Conservation (phyloP, 495 filamentous ascomycete genomes). For the Echria macrotheca region DNA sequence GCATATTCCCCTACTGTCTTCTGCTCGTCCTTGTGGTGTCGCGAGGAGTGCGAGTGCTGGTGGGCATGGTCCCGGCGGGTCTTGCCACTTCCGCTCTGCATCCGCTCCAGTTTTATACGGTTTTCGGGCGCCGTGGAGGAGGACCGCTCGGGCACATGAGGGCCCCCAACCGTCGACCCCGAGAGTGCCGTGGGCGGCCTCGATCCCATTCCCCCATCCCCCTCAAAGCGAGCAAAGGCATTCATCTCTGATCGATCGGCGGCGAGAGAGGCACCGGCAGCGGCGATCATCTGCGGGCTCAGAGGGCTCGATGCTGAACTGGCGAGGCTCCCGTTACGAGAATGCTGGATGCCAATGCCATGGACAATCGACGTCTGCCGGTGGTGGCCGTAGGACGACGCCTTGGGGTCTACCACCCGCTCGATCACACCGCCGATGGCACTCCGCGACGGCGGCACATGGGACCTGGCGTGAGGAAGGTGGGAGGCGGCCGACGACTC, state of each 20-base stretch:
- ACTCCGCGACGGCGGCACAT: constrained; percentile 31
- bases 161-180: constrained; percentile 32
- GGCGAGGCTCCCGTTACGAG: constrained; percentile 69
- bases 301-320: constrained; percentile 66
- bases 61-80: constrained; percentile 65
- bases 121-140: constrained; percentile 22
- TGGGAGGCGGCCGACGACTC: constrained; percentile 38
- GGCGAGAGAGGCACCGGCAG: constrained; percentile 47
- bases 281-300: constrained; percentile 76
- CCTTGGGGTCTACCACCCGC: constrained; percentile 47
- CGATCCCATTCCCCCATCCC: constrained; percentile 30
- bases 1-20: constrained; percentile 97
- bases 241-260: constrained; percentile 42
- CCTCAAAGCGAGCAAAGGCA: constrained; percentile 37
- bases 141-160: constrained; percentile 30
- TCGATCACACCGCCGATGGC: constrained; percentile 57
- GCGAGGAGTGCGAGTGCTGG: constrained; percentile 77
- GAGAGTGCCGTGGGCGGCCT: constrained; percentile 39
- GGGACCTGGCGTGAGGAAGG: constrained; percentile 27
- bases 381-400: constrained; percentile 72
- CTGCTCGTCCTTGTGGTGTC: constrained; percentile 63
- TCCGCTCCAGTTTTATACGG: constrained; percentile 54
- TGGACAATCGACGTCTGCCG: constrained; percentile 92
- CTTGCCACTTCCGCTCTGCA: constrained; percentile 62
- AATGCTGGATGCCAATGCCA: constrained; percentile 86